Conservation (phyloP, 2,329 filamentous ascomycete species). For the Colletotrichum musae region DNA sequence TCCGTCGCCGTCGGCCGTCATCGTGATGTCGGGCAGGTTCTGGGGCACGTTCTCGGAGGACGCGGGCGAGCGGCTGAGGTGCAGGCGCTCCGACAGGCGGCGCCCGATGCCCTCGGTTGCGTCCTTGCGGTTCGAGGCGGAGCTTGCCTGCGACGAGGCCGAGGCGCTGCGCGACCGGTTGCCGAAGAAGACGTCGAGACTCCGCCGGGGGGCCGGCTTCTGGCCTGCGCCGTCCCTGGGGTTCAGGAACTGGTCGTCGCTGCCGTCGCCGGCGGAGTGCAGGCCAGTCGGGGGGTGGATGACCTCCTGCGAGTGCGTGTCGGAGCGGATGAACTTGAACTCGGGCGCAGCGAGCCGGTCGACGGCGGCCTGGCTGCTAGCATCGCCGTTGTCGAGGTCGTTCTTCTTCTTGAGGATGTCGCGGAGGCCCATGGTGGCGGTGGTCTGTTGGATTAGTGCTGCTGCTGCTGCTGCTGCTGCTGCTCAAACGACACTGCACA, state of each 20-base stretch:
- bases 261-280: slow-evolving; percentile 42
- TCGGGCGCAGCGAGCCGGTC: slow-evolving; percentile 63
- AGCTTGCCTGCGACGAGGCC: slow-evolving; percentile 57
- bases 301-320: slow-evolving; percentile 84
- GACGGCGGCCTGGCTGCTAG: slow-evolving; percentile 54
- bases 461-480: not conserved
- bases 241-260: slow-evolving; percentile 46
- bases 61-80: slow-evolving; percentile 71
- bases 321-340: slow-evolving; percentile 88
- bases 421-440: slow-evolving; percentile 63
- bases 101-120: slow-evolving; percentile 33
- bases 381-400: slow-evolving; percentile 53
- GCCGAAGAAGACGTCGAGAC: slow-evolving; percentile 61
- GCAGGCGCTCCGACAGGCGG: slow-evolving; percentile 80
- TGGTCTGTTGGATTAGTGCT: slow-evolving; percentile 26
- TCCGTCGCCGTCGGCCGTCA: slow-evolving; percentile 63
- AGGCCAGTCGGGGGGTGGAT: slow-evolving; percentile 75
- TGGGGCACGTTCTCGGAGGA: slow-evolving; percentile 82
- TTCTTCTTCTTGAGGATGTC: slow-evolving; percentile 70
- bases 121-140: slow-evolving; percentile 52
- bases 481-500: not conserved
- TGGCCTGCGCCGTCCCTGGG: slow-evolving; percentile 47
- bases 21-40: slow-evolving; percentile 82
- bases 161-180: slow-evolving; percentile 65
- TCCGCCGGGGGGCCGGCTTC: slow-evolving; percentile 53